Conservation (phyloP, 768 basidiomycete species). For the Suillus plorans region DNA sequence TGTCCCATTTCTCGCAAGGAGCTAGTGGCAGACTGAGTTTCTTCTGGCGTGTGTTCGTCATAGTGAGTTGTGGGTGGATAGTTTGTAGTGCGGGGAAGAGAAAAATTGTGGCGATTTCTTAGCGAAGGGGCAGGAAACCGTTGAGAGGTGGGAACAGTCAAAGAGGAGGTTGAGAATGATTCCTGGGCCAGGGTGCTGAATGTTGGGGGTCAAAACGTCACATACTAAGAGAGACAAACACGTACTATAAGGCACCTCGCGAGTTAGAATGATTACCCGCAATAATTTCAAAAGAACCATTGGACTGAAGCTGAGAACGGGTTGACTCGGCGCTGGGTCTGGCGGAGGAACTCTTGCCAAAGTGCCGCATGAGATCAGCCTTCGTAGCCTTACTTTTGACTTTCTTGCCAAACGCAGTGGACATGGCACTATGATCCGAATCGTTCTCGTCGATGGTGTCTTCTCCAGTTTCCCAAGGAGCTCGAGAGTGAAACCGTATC, state of each 20-base stretch:
- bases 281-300: constrained; percentile 60
- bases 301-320: constrained; percentile 49
- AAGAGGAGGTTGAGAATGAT: constrained; percentile 55
- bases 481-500: constrained; percentile 78
- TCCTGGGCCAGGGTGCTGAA: constrained; percentile 60
- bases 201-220: not conserved
- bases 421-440: constrained; percentile 36
- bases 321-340: constrained; percentile 69
- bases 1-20: constrained; percentile 10
- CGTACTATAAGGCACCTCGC: constrained; percentile 61
- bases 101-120: constrained; percentile 42
- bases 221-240: constrained; percentile 16
- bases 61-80: constrained; percentile 11
- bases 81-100: constrained; percentile 33
- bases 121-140: constrained; percentile 15
- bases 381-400: constrained; percentile 28
- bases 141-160: constrained; percentile 34
- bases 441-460: constrained; percentile 47
- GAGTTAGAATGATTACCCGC: constrained; percentile 50
- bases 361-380: constrained; percentile 43
- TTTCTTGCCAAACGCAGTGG: constrained; percentile 29
- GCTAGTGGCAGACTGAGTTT: constrained; percentile 10
- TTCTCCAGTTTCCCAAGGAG: constrained; percentile 77
- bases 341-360: constrained; percentile 45
- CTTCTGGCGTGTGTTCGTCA: constrained; percentile 8